phyloP scores from a whole-genome alignment of 2,329 filamentous ascomycete genomes.

The Diaporthe ampelina region DNA sequence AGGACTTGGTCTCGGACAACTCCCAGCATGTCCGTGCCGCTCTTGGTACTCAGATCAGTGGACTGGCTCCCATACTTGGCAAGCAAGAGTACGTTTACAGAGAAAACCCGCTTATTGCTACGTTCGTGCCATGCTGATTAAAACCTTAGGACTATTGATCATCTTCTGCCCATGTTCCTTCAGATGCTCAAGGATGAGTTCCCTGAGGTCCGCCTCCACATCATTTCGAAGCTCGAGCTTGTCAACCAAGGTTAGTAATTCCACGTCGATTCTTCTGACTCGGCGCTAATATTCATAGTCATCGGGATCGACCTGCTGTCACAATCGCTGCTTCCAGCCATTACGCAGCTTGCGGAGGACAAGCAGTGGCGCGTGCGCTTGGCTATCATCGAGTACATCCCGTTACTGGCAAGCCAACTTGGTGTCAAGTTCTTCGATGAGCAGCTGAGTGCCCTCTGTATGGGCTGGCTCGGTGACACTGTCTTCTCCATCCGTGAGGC shows the following conservation, averaged over 20 bases:
- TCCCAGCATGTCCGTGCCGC: constrained; percentile 98
- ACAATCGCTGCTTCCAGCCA: constrained; percentile 95
- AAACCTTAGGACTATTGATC: constrained; percentile 85
- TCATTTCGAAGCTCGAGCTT: constrained; percentile 99
- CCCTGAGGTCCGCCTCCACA: constrained; percentile 96
- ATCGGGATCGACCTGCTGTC: constrained; percentile 98
- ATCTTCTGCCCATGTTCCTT: constrained; percentile 97
- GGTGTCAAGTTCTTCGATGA: constrained; percentile 99
- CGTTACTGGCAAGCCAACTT: constrained; percentile 92
- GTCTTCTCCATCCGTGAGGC: constrained; percentile 99
- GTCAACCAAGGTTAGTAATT: constrained; percentile 86
- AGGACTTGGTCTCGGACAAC: constrained; percentile 94
- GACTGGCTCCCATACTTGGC: constrained; percentile 94
- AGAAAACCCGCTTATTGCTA: background rate
- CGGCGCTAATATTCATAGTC: constrained; percentile 61
- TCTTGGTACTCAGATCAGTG: constrained; percentile 96
- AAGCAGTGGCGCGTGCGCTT: constrained; percentile 99
- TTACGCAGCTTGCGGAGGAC: constrained; percentile 97
- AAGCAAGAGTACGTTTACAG: constrained; percentile 86
- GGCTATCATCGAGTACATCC: constrained; percentile 99
- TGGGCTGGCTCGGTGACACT: constrained; percentile 98
- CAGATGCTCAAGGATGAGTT: constrained; percentile 99
- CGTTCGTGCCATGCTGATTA: constrained; percentile 41
- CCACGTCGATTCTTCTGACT: background rate
- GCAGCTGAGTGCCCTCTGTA: constrained; percentile 94